Evolutionary conservation across 1,284 basidiomycete genomes (phyloP), one percentile per base, ranked within the genome.

Genomic region (Xerocomus amazonicus): DNA sequence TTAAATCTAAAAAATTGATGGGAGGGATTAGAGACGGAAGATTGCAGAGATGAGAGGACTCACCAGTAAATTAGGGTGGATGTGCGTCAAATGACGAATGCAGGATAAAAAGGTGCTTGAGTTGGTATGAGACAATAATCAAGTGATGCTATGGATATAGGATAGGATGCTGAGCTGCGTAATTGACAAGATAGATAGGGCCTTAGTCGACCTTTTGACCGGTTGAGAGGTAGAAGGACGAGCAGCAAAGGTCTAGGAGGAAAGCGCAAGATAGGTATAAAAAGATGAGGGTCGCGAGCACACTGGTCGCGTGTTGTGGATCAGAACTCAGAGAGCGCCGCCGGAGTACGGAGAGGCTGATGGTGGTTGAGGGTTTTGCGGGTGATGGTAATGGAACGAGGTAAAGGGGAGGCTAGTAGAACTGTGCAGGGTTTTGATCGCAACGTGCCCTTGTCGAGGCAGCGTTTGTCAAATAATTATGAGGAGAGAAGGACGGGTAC

Each of bases 401-500:
- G 78, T 72, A 75, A 72, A 75, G 74, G 76, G 73, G 65, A 76
- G 75, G 79, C 76, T 72, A 72, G 75, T 72, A 71, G 73, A 71
- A 72, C 69, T 73, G 72, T 77, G 77, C 82, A 69, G 74, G 56
- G 61, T 74, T 75, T 81, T 79, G 75, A 80, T 78, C 67, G 75
- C 81, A 86, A 86, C 83, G 84, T 86, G 83, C 78, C 80, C 78
- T 71, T 66, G 66, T 73, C 65, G 68, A 70, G 74, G 73, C 74
- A 66, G 67, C 67, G 70, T 63, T 68, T 68, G 67, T 55, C 64
- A 69, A 62, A 65, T 68, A 69, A 66, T 65, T 68, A 70, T 65
- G 59, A 54, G 50, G 55, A 62, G 51, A 45, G 53, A 61, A 56
- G 52, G 52, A 53, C 38, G 36, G 61, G 47, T 61, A 34, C 17